Conservation (phyloP, 345 rosid genomes). For the Xanthoceras sorbifolium region DNA sequence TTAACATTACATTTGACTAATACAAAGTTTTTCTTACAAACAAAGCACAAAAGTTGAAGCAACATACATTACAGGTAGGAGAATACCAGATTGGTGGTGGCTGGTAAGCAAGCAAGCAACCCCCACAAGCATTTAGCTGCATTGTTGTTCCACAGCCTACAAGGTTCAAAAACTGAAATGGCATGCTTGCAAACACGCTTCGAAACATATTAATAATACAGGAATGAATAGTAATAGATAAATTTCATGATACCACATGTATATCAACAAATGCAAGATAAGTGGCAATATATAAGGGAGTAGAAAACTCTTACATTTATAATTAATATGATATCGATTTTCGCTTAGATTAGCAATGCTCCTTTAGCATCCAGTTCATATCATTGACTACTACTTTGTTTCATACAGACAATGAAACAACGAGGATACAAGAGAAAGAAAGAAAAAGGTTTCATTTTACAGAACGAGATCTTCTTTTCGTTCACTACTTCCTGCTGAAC, state of each 20-base stretch:
- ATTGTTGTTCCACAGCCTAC: not conserved
- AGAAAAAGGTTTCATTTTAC: slow-evolving; percentile 22
- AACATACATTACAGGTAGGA: not conserved
- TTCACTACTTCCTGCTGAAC: slow-evolving; percentile 61
- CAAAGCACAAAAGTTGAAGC: not conserved
- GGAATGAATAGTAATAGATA: too few relatives aligned
- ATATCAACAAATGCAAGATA: not conserved
- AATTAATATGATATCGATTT: slow-evolving; percentile 25
- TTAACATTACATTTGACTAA: too few relatives aligned
- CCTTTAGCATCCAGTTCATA: slow-evolving; percentile 2
- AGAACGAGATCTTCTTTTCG: slow-evolving; percentile 9
- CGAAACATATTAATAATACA: not conserved
- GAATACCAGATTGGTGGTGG: not conserved
- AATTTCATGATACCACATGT: not conserved
- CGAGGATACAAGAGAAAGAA: slow-evolving; percentile 19
- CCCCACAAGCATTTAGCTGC: not conserved
- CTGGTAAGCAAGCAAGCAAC: not conserved
- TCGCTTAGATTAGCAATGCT: slow-evolving; percentile 24
- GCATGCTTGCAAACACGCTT: not conserved
- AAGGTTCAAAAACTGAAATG: not conserved
- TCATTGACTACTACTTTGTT: slow-evolving; percentile 29
- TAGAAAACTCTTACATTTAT: slow-evolving; percentile 9
- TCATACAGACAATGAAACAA: slow-evolving; percentile 61
- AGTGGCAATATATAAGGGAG: not conserved
- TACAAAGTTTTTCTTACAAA: not conserved